Evolutionary conservation across 1,284 basidiomycete species (phyloP).

Genomic region (Apiotrichum montevideense): DNA sequence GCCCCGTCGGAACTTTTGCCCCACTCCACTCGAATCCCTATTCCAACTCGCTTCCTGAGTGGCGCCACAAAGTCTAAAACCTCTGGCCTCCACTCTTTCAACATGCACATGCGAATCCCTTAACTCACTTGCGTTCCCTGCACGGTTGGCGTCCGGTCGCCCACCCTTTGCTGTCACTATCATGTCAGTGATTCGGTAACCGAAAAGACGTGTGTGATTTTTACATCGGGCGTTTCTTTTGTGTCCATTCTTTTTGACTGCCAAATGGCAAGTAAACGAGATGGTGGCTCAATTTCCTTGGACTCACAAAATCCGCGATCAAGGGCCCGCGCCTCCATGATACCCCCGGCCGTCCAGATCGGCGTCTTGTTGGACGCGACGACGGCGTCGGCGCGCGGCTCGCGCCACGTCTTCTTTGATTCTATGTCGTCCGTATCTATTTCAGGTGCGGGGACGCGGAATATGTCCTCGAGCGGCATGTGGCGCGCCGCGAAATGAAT

Average conservation of each 20-base stretch:
- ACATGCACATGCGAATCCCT: conserved; percentile 14
- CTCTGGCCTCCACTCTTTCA: neutral
- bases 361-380: neutral
- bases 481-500: conserved; percentile 62
- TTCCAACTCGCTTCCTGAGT: too few species aligned
- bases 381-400: neutral
- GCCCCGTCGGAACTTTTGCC: too few species aligned
- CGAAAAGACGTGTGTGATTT: too few species aligned
- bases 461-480: conserved; percentile 70
- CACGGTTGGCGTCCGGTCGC: conserved; percentile 75
- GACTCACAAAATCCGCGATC: conserved; percentile 60
- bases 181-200: neutral
- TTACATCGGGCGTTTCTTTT: too few species aligned
- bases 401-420: conserved; percentile 39
- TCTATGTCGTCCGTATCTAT: conserved; percentile 25
- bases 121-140: conserved; percentile 75
- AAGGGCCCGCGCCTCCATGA: conserved; percentile 69
- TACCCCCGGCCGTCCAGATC: conserved; percentile 53
- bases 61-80: too few species aligned
- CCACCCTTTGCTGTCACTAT: conserved; percentile 78
- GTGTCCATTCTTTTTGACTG: neutral
- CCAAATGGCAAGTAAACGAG: neutral
- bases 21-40: too few species aligned
- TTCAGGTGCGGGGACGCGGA: conserved; percentile 50
- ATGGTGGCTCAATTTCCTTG: too few species aligned